Evolutionary conservation across 1,284 basidiomycete species (phyloP).

Genomic region (Leccinum pachyderme): DNA sequence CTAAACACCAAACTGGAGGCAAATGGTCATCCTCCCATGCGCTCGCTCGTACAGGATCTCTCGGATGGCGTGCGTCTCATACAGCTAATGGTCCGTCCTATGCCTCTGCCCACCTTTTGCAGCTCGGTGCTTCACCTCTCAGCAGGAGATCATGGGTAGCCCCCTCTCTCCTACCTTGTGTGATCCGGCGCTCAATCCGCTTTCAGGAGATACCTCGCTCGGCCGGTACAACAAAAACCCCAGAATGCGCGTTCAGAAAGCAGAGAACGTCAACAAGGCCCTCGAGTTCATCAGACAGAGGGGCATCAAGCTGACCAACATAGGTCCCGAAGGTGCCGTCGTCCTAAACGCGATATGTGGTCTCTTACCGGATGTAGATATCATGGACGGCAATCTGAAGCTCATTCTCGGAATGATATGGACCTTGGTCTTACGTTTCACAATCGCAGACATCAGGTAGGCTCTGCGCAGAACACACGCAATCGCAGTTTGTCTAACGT

Average conservation of each 20-base stretch:
- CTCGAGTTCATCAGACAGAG: constrained; percentile 93
- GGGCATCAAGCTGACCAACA: constrained; percentile 96
- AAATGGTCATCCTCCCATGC: constrained; percentile 86
- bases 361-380: constrained; percentile 56
- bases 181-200: constrained; percentile 10
- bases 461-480: constrained; percentile 22
- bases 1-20: constrained; percentile 93
- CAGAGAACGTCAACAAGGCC: constrained; percentile 97
- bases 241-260: constrained; percentile 92
- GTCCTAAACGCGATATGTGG: not conserved
- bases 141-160: constrained; percentile 89
- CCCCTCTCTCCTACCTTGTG: constrained; percentile 1
- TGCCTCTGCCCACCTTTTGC: not conserved
- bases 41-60: constrained; percentile 85
- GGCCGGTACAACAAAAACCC: constrained; percentile 91
- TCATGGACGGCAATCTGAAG: constrained; percentile 97
- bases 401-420: constrained; percentile 99
- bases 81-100: constrained; percentile 74
- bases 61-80: constrained; percentile 95
- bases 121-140: constrained; percentile 2
- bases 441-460: constrained; percentile 96
- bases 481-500: constrained; percentile 21
- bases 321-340: constrained; percentile 82
- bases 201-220: constrained; percentile 79
- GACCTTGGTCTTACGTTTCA: constrained; percentile 96